These are phyloP conservation scores for Pythium grandisporangium DNA, from an alignment of 352 stramenopile genomes.

Conservation along the genomic window DNA sequence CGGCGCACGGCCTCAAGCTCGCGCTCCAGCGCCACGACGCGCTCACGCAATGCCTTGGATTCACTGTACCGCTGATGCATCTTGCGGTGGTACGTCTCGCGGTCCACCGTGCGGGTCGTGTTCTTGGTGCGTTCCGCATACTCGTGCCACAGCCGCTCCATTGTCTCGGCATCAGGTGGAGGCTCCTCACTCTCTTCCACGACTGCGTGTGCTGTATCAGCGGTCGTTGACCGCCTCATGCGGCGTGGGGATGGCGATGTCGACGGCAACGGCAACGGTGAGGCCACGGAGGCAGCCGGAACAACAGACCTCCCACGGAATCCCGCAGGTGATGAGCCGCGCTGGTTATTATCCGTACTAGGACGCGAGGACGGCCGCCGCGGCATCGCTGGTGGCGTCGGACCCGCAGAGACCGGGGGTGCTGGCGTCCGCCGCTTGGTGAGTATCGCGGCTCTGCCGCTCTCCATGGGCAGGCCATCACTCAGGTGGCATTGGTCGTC, in stretches of 20 bases:
- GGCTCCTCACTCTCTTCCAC: conserved; percentile 1
- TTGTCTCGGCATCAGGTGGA: conserved; percentile 22
- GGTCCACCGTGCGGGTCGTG: conserved; percentile 30
- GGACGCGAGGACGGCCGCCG: conserved; percentile 10
- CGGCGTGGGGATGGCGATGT: not conserved
- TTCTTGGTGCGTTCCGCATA: conserved; percentile 38
- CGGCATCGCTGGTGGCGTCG: conserved; percentile 10
- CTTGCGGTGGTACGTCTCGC: conserved; percentile 50
- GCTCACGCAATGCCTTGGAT: conserved; percentile 37
- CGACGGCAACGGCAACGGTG: not conserved
- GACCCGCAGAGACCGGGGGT: not conserved
- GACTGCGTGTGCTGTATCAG: not conserved
- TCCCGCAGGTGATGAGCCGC: conserved; percentile 5
- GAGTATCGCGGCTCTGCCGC: no score
- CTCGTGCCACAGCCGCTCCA: conserved; percentile 56
- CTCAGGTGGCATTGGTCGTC: not conserved
- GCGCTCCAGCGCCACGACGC: conserved; percentile 30
- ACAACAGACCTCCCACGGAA: conserved; percentile 8
- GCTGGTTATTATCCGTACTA: conserved; percentile 16
- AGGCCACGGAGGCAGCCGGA: not conserved
- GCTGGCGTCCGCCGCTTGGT: no score
- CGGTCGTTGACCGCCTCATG: not conserved
- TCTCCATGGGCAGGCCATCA: not conserved
- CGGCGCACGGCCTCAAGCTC: conserved; percentile 20
- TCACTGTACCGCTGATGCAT: conserved; percentile 70